These are phyloP conservation scores for Tetrapisispora pingtungensis DNA, from an alignment of 805 yeast species.

Conservation along the genomic window DNA sequence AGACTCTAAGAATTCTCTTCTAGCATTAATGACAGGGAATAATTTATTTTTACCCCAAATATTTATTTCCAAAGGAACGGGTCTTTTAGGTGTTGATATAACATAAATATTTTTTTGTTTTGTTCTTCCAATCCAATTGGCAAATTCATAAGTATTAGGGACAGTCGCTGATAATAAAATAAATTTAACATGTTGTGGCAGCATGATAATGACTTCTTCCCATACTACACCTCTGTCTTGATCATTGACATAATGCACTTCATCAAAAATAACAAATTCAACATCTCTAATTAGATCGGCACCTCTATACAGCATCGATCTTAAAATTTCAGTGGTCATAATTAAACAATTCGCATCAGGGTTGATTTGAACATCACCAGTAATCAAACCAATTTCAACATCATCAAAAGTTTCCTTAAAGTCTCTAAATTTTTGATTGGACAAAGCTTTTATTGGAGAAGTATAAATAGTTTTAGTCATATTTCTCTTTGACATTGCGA, in stretches of 20 bases:
- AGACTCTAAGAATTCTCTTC: constrained; percentile 54
- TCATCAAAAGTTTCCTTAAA: constrained; percentile 72
- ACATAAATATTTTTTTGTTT: constrained; percentile 93
- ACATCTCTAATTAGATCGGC: constrained; percentile 95
- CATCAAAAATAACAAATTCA: constrained; percentile 95
- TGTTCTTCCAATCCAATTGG: constrained; percentile 97
- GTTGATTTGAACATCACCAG: constrained; percentile 97
- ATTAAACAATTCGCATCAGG: constrained; percentile 93
- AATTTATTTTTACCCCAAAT: constrained; percentile 73
- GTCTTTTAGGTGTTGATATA: constrained; percentile 91
- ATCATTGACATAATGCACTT: constrained; percentile 95
- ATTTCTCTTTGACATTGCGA: constrained; percentile 90
- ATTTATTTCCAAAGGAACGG: constrained; percentile 84
- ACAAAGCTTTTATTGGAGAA: constrained; percentile 85
- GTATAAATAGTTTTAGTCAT: constrained; percentile 97
- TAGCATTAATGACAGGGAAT: constrained; percentile 63
- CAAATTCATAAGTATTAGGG: constrained; percentile 96
- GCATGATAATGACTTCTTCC: constrained; percentile 98
- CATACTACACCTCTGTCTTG: constrained; percentile 97
- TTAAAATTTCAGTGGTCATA: constrained; percentile 93
- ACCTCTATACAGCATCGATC: constrained; percentile 93
- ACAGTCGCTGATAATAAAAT: constrained; percentile 92
- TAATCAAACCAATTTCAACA: constrained; percentile 82
- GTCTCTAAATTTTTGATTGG: constrained; percentile 85
- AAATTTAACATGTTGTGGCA: constrained; percentile 92